These are phyloP conservation scores for Sechiopsis laciniata DNA, from an alignment of 306 rosid genomes.

Conservation along the genomic window DNA sequence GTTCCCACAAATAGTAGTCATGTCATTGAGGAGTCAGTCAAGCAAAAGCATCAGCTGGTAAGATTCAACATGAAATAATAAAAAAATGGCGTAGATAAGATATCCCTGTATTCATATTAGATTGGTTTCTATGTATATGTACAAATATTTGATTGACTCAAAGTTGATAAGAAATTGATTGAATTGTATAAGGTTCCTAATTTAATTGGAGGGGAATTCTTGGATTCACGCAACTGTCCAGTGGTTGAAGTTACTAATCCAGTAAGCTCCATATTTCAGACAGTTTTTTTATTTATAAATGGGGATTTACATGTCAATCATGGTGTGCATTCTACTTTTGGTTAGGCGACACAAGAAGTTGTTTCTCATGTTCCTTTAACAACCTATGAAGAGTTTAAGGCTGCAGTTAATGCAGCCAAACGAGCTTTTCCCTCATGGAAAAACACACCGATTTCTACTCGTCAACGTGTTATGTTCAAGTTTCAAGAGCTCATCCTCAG, in stretches of 20 bases:
- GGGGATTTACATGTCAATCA: conserved; percentile 5
- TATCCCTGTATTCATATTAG: conserved; percentile 5
- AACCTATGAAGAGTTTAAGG: conserved; percentile 65
- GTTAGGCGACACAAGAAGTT: conserved; percentile 74
- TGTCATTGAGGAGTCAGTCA: conserved; percentile 27
- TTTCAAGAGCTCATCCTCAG: conserved; percentile 63
- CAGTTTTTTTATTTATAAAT: conserved; percentile 12
- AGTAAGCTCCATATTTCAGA: conserved; percentile 39
- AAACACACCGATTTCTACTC: conserved; percentile 48
- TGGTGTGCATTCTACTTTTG: conserved; percentile 27
- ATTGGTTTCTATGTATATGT: background rate
- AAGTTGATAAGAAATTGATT: conserved; percentile 28
- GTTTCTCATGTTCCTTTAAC: conserved; percentile 64
- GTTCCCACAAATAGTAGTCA: conserved; percentile 29
- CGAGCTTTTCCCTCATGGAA: conserved; percentile 68
- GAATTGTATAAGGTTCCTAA: conserved; percentile 61
- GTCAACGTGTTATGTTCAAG: conserved; percentile 63
- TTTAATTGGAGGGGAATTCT: conserved; percentile 55
- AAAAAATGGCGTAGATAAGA: conserved; percentile 13
- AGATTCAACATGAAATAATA: conserved; percentile 25
- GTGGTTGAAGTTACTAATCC: conserved; percentile 53
- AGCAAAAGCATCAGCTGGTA: conserved; percentile 48
- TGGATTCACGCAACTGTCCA: conserved; percentile 46
- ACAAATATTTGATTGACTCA: conserved; percentile 9
- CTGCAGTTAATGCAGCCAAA: conserved; percentile 67